phyloP scores from a whole-genome alignment of 2,329 filamentous ascomycete species.

The Talaromyces sp. region DNA sequence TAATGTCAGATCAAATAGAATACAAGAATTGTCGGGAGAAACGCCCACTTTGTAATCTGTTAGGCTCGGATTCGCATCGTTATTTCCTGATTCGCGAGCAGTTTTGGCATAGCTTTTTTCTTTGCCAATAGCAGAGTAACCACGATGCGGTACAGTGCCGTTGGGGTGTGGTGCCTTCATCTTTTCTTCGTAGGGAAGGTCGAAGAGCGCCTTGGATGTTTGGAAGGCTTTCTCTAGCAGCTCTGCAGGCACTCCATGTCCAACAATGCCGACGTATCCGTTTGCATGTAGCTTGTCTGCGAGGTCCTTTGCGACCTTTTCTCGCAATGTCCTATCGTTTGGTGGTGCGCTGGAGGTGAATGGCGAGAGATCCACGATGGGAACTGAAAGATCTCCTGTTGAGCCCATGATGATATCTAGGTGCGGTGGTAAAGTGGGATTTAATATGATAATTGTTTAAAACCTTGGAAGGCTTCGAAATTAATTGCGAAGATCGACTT shows the following conservation, averaged over 20 bases:
- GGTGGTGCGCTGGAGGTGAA: slow-evolving; percentile 22
- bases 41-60: slow-evolving; percentile 43
- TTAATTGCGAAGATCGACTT: background rate
- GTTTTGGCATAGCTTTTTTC: slow-evolving; percentile 46
- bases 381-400: slow-evolving; percentile 16
- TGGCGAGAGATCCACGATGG: slow-evolving; percentile 28
- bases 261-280: slow-evolving; percentile 41
- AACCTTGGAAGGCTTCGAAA: no score
- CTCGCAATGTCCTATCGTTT: slow-evolving; percentile 24
- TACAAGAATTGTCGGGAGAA: background rate
- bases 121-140: slow-evolving; percentile 47
- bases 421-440: background rate
- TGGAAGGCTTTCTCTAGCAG: slow-evolving; percentile 37
- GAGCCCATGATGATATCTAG: background rate
- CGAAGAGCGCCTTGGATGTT: slow-evolving; percentile 37
- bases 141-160: slow-evolving; percentile 43
- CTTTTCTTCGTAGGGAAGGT: slow-evolving; percentile 37
- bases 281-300: slow-evolving; percentile 21
- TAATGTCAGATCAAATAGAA: background rate
- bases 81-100: slow-evolving; percentile 31
- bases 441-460: background rate
- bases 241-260: slow-evolving; percentile 35
- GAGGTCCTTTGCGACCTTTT: slow-evolving; percentile 31
- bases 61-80: slow-evolving; percentile 37
- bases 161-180: slow-evolving; percentile 43